Conservation (phyloP, 495 filamentous ascomycete species). For the Cudoniella acicularis region DNA sequence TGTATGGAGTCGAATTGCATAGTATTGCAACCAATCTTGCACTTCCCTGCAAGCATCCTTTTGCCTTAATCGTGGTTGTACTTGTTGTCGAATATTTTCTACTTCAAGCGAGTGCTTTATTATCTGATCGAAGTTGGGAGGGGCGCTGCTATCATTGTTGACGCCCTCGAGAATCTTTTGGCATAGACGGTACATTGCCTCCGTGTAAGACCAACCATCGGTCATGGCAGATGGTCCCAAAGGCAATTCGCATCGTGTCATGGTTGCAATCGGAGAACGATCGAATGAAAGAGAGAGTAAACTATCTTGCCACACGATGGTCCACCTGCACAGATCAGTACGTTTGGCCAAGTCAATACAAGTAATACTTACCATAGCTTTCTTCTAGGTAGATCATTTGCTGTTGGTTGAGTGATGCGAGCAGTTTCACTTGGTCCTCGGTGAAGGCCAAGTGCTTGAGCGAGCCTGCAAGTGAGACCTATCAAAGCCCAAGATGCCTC, state of each 20-base stretch:
- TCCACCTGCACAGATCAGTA: conserved; percentile 40
- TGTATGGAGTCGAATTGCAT: conserved; percentile 50
- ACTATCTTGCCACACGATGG: conserved; percentile 53
- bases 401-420: conserved; percentile 6
- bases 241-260: conserved; percentile 28
- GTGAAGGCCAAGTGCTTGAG: conserved; percentile 52
- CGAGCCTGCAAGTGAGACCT: conserved; percentile 50
- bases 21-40: conserved; percentile 50
- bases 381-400: conserved; percentile 28
- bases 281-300: conserved; percentile 53
- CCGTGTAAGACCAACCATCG: conserved; percentile 48
- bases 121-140: conserved; percentile 43
- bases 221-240: conserved; percentile 31
- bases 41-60: conserved; percentile 52
- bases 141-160: conserved; percentile 45
- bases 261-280: conserved; percentile 31
- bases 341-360: conserved; percentile 6
- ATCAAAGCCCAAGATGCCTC: conserved; percentile 56
- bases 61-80: conserved; percentile 38
- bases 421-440: conserved; percentile 35
- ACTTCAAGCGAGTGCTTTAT: conserved; percentile 43
- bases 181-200: conserved; percentile 52
- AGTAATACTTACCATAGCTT: conserved; percentile 31
- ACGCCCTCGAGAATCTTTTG: conserved; percentile 46
- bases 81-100: conserved; percentile 42